Evolutionary conservation across 306 rosid genomes (phyloP), one percentile per base, ranked within the genome.

Genomic region (Fagus crenata): DNA sequence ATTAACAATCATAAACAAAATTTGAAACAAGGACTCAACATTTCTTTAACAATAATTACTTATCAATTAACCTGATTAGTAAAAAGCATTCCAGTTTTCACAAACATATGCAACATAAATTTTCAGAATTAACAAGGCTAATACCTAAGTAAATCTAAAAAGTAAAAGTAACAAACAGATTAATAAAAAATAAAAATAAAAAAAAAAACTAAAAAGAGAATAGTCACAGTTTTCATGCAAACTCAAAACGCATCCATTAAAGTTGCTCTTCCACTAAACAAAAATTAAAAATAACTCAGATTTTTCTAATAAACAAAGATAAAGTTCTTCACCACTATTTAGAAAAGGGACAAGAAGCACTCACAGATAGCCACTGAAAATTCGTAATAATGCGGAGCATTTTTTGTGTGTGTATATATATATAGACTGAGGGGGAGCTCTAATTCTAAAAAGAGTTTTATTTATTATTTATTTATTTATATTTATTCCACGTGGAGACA

Each of bases 321-420:
- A 31, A 28, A 63, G 31, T 71, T 1, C 32, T 64, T 35, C 61
- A 49, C 0, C 22, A 11, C 59, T 37, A 72, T n/a, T 36, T 61
- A 55, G 69, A 60, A 46, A 49, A 7, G 56, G 18, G 76, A 60
- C 4, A 49, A 54, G 76, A 55, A 67, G 60, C 33, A 73, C 84
- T 79, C 76, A 82, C 86, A 73, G 74, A 63, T 40, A 40, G 42
- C 58, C 65, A 35, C 42, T 33, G 35, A 73, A 17, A 64, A 13
- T 5, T 5, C 15, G 74, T 7, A 31, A 12, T 9, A 7, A 68
- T 41, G 40, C 2, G 12, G 18, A 39, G 28, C 28, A 22, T 22
- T 22, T 22, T 18, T 28, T 0, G 33, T 2, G 15, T 4, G 33
- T 6, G 1, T 53, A 4, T 63, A 42, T n/a, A n/a, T 63, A 77